Evolutionary conservation across 768 basidiomycete species (phyloP), one percentile per base, ranked within the genome.

Genomic region (Russula abietina): DNA sequence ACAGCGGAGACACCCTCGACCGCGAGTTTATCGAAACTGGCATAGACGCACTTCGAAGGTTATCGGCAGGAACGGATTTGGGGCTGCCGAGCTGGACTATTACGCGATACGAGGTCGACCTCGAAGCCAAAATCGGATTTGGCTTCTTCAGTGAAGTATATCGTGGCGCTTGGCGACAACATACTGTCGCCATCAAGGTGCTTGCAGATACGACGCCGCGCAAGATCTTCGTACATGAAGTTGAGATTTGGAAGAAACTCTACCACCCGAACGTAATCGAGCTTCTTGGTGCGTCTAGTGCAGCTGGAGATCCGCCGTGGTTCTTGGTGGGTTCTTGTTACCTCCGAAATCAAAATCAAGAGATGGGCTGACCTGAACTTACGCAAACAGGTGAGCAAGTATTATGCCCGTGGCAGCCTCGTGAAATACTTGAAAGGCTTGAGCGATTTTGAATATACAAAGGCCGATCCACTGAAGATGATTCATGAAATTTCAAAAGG

Each of bases 71-170:
- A 43, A 51, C 67, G 28, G 65, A 70, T 59, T 57, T 70, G 38
- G 59, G 66, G 30, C 69, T 89, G 33, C 89, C 89, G 0, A 80
- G 77, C 65, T 91, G 89, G 89, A 89, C 89, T 3, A 90, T 91
- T 67, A 91, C 89, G 53, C 83, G 83, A 56, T 89, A 88, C 68
- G 92, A 94, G 73, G 81, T 93, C 38, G 85, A 87, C 60, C 81
- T 83, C 3, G 86, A 86, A 41, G 75, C 78, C 60, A 81, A 83
- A 70, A 84, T 93, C 61, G 87, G 89, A 4, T 69, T 83, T 22
- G 90, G 91, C 0, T 86, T 82, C 73, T 89, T 91, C 75, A 87
- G 87, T 14, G 82, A 87, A 59, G 89, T 93, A 8, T 91, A 87
- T 73, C 77, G 79, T n/a, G 91, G 90, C 0, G 79, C 74, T 12